phyloP scores from a whole-genome alignment of 2,329 filamentous ascomycete genomes.

The Tympanopsis confertula region DNA sequence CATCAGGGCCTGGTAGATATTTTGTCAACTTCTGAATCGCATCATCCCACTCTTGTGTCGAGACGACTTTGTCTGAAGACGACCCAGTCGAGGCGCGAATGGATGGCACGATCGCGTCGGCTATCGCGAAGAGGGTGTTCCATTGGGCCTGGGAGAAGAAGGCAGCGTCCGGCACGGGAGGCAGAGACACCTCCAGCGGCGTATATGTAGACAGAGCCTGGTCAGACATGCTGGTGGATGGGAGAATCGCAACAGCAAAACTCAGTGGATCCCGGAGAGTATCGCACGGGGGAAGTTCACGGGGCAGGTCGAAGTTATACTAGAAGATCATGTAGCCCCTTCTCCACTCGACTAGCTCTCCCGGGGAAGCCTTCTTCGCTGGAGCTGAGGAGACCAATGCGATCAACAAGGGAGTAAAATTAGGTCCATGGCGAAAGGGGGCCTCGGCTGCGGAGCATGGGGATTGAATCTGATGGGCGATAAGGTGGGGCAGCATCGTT shows the following conservation, averaged over 20 bases:
- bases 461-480: too few species aligned
- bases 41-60: neutral
- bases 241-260: neutral
- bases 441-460: too few species aligned
- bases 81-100: conserved; percentile 19
- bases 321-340: too few species aligned
- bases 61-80: neutral
- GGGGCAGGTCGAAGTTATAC: too few species aligned
- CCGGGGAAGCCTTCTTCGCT: too few species aligned
- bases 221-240: conserved; percentile 3
- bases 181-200: conserved; percentile 28
- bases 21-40: conserved; percentile 10
- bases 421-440: too few species aligned
- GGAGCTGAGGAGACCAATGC: too few species aligned
- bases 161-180: conserved; percentile 29
- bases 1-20: conserved; percentile 16
- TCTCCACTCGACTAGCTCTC: too few species aligned
- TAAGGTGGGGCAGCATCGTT: too few species aligned
- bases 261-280: too few species aligned
- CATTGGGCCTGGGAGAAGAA: conserved; percentile 43
- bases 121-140: conserved; percentile 42
- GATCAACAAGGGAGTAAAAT: too few species aligned
- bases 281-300: too few species aligned
- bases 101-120: conserved; percentile 43
- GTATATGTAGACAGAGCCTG: conserved; percentile 1